Evolutionary conservation across 2,329 filamentous ascomycete genomes (phyloP), one percentile per base, ranked within the genome.

Genomic region (Lomentospora prolificans): DNA sequence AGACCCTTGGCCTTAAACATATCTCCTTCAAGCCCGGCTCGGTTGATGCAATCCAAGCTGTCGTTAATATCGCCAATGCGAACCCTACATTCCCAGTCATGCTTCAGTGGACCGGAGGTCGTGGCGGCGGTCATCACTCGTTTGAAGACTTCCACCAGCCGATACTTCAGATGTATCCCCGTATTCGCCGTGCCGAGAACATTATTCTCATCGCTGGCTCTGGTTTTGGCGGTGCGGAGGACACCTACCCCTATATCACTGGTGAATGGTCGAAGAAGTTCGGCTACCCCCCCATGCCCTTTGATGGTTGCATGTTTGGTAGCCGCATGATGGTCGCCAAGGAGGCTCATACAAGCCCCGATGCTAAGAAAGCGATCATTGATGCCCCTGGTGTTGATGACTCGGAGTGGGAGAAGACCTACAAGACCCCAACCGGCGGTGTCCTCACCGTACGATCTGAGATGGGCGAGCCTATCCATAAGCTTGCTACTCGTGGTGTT

Each of bases 401-500:
- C 65, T 71, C 70, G 59, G 80, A 92, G 62, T 96, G 91, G 91
- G 90, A 96, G 72, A 85, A 91, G 73, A 95, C 90, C 4, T 96
- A 96, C 77, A 90, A 92, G 75, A 89, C 89, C 17, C 80, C 90
- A 25, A 87, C 91, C 57, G 94, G 94, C 64, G 94, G 94, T 68
- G 84, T 99, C 60, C 92, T 99, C 64, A 99, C 94, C 27, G 94
- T 99, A 51, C 84, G 90, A 61, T 99, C 94, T 1, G 94, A 99
- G 74, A 99, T 99, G 95, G 95, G 94, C 50, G 94, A 99, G 77
- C 95, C 94, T 4, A 99, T 99, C 60, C 94, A 99, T 78, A 99
- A 99, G 77, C 82, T 99, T 58, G 95, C 94, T 14, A 99, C 94
- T 51, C 87, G 95, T 58, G 94, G 94, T 80, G 91, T 99, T 51